A percentile compares a stretch with the other conserved stretches of the same genome.
These are phyloP conservation scores for Diaporthe capsici DNA, from an alignment of 2,329 filamentous ascomycete genomes.

Conservation along the genomic window DNA sequence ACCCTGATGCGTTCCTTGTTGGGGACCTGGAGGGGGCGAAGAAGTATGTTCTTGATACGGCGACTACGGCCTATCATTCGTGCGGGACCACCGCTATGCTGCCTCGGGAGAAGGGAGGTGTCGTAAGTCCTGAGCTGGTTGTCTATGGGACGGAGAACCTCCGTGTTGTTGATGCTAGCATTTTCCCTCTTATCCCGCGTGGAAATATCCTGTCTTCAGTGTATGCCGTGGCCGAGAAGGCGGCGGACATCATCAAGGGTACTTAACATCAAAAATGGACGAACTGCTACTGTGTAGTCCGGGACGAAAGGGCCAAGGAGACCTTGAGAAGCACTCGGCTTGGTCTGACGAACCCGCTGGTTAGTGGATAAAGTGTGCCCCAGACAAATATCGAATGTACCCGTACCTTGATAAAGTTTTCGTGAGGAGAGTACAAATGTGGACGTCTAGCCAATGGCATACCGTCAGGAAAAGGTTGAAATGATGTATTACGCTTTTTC, in stretches of 20 bases:
- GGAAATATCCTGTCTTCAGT: conserved; percentile 48
- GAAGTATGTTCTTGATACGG: conserved; percentile 44
- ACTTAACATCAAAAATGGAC: background rate
- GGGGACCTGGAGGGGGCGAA: conserved; percentile 45
- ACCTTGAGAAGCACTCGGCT: background rate
- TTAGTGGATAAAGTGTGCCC: background rate
- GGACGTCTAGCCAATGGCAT: background rate
- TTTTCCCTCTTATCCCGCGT: conserved; percentile 58
- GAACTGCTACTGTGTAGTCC: background rate
- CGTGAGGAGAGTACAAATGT: background rate
- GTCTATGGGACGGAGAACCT: conserved; percentile 61
- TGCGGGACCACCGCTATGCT: conserved; percentile 60
- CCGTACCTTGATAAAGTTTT: background rate
- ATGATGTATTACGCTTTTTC: background rate
- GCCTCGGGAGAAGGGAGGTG: conserved; percentile 57
- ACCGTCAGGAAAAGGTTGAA: background rate
- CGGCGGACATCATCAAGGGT: conserved; percentile 49
- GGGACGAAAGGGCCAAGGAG: background rate
- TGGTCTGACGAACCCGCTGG: background rate
- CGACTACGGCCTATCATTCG: conserved; percentile 51
- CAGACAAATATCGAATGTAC: background rate
- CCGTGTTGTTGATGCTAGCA: conserved; percentile 58
- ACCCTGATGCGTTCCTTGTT: conserved; percentile 47
- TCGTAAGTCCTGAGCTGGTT: conserved; percentile 56
- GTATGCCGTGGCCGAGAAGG: conserved; percentile 56